These are phyloP conservation scores for Xerocomellus dryophilus DNA, from an alignment of 768 basidiomycete species.

Conservation along the genomic window DNA sequence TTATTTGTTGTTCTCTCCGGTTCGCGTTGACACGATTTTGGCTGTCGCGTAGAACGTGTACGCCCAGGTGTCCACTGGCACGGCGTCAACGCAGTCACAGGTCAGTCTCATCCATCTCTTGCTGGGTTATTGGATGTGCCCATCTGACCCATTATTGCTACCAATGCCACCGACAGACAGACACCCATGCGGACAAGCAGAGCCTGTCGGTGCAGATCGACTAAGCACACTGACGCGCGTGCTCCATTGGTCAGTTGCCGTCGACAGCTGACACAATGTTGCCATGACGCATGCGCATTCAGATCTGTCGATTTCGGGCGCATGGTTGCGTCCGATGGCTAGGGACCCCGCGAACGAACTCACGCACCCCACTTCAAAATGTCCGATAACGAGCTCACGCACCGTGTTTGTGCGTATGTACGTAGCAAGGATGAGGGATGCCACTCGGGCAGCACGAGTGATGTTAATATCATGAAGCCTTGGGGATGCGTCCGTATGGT, in stretches of 20 bases:
- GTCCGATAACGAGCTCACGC: not conserved
- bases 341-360: too few species aligned
- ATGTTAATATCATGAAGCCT: not conserved
- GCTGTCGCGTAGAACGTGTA: slow-evolving; percentile 11
- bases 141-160: not conserved
- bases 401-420: not conserved
- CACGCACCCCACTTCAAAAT: too few species aligned
- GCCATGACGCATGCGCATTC: not conserved
- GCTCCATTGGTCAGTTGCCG: not conserved
- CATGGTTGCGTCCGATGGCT: not conserved
- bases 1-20: too few species aligned
- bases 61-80: slow-evolving; percentile 8
- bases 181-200: not conserved
- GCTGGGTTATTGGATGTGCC: too few species aligned
- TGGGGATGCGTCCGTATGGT: not conserved
- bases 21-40: not conserved
- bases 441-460: not conserved
- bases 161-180: not conserved
- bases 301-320: not conserved
- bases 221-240: not conserved
- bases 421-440: not conserved
- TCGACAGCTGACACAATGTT: not conserved
- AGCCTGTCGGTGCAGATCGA: not conserved
- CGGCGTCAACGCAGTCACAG: slow-evolving; percentile 21
- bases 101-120: not conserved